Evolutionary conservation across 768 basidiomycete genomes (phyloP).

Genomic region (Dendrothele bispora): DNA sequence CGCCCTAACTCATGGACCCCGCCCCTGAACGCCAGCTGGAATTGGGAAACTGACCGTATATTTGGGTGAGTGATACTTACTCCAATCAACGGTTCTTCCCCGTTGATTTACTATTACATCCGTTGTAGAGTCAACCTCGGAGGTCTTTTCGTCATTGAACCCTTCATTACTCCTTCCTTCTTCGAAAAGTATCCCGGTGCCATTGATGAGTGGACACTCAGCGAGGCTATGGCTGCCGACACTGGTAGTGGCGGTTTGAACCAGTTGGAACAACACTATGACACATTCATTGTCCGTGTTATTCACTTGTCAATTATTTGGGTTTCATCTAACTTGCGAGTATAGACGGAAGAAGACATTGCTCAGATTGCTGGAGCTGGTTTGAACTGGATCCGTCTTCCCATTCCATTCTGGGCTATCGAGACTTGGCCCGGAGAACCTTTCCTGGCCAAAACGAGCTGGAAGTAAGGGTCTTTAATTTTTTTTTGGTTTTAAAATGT

Average conservation of each 20-base stretch:
- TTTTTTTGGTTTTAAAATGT: background rate
- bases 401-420: constrained; percentile 86
- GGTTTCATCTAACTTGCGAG: background rate
- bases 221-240: constrained; percentile 62
- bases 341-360: constrained; percentile 82
- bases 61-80: constrained; percentile 48
- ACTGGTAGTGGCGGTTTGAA: constrained; percentile 53
- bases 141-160: constrained; percentile 67
- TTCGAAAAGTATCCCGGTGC: constrained; percentile 65
- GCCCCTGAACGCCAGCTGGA: constrained; percentile 74
- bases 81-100: background rate
- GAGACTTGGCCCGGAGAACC: constrained; percentile 76
- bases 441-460: constrained; percentile 69
- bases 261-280: constrained; percentile 75
- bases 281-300: constrained; percentile 73
- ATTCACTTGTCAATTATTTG: background rate
- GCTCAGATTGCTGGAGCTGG: constrained; percentile 84
- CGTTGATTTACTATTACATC: background rate
- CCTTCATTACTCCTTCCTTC: constrained; percentile 65
- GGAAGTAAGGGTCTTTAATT: constrained; percentile 50
- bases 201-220: constrained; percentile 77
- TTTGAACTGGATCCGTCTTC: constrained; percentile 80
- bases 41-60: constrained; percentile 60
- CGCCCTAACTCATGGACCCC: constrained; percentile 80
- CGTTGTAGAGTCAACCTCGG: constrained; percentile 54